Base-by-base conservation (phyloP, 371 early-diverging fungal species). In the Dinochytrium kinnereticum region DNA sequence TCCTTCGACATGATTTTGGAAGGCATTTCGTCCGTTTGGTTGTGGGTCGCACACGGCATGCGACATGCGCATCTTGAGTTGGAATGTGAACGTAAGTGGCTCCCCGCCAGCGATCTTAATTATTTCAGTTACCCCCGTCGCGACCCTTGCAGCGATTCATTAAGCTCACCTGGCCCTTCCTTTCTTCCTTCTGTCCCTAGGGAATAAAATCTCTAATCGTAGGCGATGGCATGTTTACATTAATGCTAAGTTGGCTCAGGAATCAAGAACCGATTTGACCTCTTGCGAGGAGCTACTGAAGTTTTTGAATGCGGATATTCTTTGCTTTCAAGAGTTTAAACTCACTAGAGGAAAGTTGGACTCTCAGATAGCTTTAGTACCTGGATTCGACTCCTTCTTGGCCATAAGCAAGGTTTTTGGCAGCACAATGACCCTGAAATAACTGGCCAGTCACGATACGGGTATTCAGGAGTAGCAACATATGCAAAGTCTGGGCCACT, bases 251-350 rank as follows among this genome's bases (percentile, higher is more conserved):
- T 2, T 61, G 17, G 57, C 10, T 61, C 17, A 61, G 61, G 61
- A 61, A 21, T 7, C 10, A 30, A 3, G 34, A 34, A 61, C 36
- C 61, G 61, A 61, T 61, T 34, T 61, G 36, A 61, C 30, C 36
- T 61, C 61, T 33, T 31, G 36, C 39, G 74, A 40, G 36, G 57
- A 38, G 21, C 28, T 92, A 17, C 74, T 91, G 5, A 86, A 89
- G 68, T 72, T 86, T 21, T 80, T 92, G 0, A 81, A 81, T 33
- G 88, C 90, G 1, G 94, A 94, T 75, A 91, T 95, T 68, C 83
- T 92, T 36, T 95, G 86, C 77, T 75, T 95, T 7, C 96, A 95
- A 78, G 96, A 95, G 81, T 87, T 90, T 64, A 94, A 93, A 82
- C 85, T 90, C 44, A 84, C 88, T 15, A 81, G 90, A 2, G 76